A percentile compares a stretch with the other conserved stretches of the same genome.
These are phyloP conservation scores for Neurospora crassa DNA, from an alignment of 2,329 filamentous ascomycete genomes.

Conservation along the genomic window DNA sequence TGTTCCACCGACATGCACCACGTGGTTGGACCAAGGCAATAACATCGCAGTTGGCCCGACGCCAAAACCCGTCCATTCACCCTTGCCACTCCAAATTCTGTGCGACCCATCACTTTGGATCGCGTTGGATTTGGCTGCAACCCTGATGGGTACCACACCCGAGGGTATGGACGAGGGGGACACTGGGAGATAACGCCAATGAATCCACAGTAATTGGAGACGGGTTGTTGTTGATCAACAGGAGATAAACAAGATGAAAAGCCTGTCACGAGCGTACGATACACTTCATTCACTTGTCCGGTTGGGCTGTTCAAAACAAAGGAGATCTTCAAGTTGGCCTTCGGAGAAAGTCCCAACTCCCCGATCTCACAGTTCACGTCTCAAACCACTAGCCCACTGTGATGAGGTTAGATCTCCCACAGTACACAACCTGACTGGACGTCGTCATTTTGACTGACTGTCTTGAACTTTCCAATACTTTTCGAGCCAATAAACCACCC, in stretches of 20 bases:
- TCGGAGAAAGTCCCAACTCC: not conserved
- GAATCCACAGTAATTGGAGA: not conserved
- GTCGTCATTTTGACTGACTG: not conserved
- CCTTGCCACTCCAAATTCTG: not conserved
- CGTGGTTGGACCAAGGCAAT: not conserved
- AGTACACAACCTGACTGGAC: not conserved
- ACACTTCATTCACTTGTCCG: not conserved
- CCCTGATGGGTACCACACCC: not conserved
- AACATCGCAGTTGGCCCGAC: not conserved
- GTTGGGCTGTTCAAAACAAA: not conserved
- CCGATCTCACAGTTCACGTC: not conserved
- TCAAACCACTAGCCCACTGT: not conserved
- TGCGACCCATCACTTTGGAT: not conserved
- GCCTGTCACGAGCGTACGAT: not conserved
- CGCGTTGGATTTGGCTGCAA: not conserved
- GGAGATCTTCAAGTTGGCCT: not conserved
- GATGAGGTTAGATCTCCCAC: not conserved
- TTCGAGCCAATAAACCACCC: not conserved
- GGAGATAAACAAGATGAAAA: not conserved
- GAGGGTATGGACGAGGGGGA: not conserved
- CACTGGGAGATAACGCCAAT: not conserved
- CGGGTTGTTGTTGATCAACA: not conserved
- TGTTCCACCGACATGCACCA: not conserved
- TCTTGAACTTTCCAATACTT: not conserved
- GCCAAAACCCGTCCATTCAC: not conserved